Evolutionary conservation across 768 basidiomycete species (phyloP).

Genomic region (Leccinum boreale): DNA sequence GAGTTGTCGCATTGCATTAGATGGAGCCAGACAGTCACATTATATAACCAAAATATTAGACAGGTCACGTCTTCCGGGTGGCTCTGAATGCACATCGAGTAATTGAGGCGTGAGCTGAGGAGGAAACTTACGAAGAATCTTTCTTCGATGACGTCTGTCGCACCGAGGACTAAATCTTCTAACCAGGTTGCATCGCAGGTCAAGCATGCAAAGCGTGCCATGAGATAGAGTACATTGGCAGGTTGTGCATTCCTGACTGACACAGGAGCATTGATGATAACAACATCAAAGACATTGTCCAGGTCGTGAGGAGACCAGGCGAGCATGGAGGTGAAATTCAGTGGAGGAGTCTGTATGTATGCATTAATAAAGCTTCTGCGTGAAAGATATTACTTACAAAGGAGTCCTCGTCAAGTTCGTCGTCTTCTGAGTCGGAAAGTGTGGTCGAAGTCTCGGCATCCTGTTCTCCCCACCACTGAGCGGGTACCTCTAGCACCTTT

Average conservation of each 20-base stretch:
- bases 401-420: slow-evolving; percentile 47
- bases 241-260: slow-evolving; percentile 76
- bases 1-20: slow-evolving; percentile 83
- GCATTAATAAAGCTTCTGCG: slow-evolving; percentile 3
- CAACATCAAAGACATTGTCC: slow-evolving; percentile 73
- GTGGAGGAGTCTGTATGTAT: slow-evolving; percentile 57
- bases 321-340: slow-evolving; percentile 85
- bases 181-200: slow-evolving; percentile 91
- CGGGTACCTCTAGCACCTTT: slow-evolving; percentile 51
- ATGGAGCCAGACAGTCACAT: slow-evolving; percentile 86
- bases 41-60: slow-evolving; percentile 93
- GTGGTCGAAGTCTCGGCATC: slow-evolving; percentile 42
- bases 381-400: slow-evolving; percentile 36
- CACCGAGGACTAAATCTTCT: slow-evolving; percentile 88
- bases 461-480: slow-evolving; percentile 66
- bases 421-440: slow-evolving; percentile 47
- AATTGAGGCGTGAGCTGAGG: slow-evolving; percentile 4
- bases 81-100: slow-evolving; percentile 44
- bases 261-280: slow-evolving; percentile 75
- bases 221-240: slow-evolving; percentile 87
- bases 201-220: slow-evolving; percentile 89
- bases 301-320: slow-evolving; percentile 84
- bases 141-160: slow-evolving; percentile 89
- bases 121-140: slow-evolving; percentile 75
- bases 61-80: slow-evolving; percentile 82